Evolutionary conservation across 495 filamentous ascomycete genomes (phyloP).

Genomic region (Penicillium chermesinum): DNA sequence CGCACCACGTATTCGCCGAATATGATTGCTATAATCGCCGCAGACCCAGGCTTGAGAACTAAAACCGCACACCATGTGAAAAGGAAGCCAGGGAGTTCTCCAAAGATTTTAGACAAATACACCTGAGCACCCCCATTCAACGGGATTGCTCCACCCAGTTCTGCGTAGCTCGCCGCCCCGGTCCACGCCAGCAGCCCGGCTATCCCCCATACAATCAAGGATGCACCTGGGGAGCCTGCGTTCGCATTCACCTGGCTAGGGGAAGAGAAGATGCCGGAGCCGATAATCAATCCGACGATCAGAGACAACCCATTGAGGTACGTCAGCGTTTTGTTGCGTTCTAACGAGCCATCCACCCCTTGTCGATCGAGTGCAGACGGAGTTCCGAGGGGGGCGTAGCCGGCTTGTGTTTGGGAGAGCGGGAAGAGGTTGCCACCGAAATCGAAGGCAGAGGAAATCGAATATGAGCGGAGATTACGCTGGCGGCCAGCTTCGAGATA

Average conservation of each 20-base stretch:
- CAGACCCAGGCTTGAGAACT: conserved; percentile 86
- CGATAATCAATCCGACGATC: conserved; percentile 89
- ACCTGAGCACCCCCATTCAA: conserved; percentile 91
- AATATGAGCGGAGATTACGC: conserved; percentile 67
- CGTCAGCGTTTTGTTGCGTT: conserved; percentile 92
- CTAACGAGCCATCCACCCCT: conserved; percentile 57
- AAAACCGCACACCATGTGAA: conserved; percentile 95
- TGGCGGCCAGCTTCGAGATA: conserved; percentile 43
- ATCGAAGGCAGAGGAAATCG: conserved; percentile 88
- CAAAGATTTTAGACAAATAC: conserved; percentile 93
- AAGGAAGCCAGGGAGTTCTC: conserved; percentile 83
- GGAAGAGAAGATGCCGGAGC: conserved; percentile 94
- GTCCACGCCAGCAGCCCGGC: conserved; percentile 94
- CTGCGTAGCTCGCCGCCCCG: conserved; percentile 91
- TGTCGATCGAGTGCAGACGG: conserved; percentile 52
- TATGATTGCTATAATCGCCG: conserved; percentile 94
- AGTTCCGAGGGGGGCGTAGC: conserved; percentile 77
- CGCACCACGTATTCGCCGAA: conserved; percentile 95
- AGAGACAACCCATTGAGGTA: conserved; percentile 90
- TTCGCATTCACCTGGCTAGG: conserved; percentile 91
- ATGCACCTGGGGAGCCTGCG: conserved; percentile 86
- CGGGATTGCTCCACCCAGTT: conserved; percentile 92
- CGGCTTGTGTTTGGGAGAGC: conserved; percentile 74
- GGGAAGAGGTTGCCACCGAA: conserved; percentile 89
- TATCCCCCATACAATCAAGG: conserved; percentile 83